Conservation (phyloP, 306 rosid species). For the Cicer cuneatum region DNA sequence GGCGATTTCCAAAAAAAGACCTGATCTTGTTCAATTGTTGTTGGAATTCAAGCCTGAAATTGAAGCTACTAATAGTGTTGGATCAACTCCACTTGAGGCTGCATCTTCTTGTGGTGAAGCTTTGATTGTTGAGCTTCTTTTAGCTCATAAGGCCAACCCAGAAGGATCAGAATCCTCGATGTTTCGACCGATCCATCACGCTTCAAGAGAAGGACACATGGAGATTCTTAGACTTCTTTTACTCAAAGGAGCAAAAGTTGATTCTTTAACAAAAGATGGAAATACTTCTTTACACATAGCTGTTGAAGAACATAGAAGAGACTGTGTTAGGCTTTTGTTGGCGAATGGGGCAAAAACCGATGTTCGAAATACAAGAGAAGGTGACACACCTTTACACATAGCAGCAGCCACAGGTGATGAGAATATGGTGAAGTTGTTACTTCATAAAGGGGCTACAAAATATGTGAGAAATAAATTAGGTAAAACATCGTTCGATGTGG, state of each 20-base stretch:
- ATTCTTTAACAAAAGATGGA: slow-evolving; percentile 62
- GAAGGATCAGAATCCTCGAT: slow-evolving; percentile 57
- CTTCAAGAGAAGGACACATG: slow-evolving; percentile 64
- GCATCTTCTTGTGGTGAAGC: slow-evolving; percentile 62
- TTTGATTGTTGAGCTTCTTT: slow-evolving; percentile 73
- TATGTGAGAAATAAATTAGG: slow-evolving; percentile 60
- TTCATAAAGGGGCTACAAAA: slow-evolving; percentile 75
- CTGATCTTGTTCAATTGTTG: slow-evolving; percentile 75
- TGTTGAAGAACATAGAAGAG: slow-evolving; percentile 60
- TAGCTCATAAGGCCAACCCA: slow-evolving; percentile 66
- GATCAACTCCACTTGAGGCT: slow-evolving; percentile 69
- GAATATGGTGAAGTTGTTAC: slow-evolving; percentile 65
- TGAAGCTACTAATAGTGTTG: slow-evolving; percentile 52
- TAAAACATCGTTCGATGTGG: slow-evolving; percentile 66
- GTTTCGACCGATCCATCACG: slow-evolving; percentile 68
- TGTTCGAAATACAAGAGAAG: slow-evolving; percentile 52
- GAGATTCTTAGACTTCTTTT: slow-evolving; percentile 76
- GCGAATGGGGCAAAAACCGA: slow-evolving; percentile 65
- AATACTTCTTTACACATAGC: slow-evolving; percentile 80
- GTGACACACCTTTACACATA: slow-evolving; percentile 67
- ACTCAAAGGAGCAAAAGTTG: slow-evolving; percentile 68
- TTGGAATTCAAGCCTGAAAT: slow-evolving; percentile 73
- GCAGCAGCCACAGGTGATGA: slow-evolving; percentile 78
- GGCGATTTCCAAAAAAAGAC: slow-evolving; percentile 58
- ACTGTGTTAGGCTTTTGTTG: slow-evolving; percentile 63